These are phyloP conservation scores for Meyerozyma smithsonii DNA, from an alignment of 1,139 yeast genomes.

Conservation along the genomic window DNA sequence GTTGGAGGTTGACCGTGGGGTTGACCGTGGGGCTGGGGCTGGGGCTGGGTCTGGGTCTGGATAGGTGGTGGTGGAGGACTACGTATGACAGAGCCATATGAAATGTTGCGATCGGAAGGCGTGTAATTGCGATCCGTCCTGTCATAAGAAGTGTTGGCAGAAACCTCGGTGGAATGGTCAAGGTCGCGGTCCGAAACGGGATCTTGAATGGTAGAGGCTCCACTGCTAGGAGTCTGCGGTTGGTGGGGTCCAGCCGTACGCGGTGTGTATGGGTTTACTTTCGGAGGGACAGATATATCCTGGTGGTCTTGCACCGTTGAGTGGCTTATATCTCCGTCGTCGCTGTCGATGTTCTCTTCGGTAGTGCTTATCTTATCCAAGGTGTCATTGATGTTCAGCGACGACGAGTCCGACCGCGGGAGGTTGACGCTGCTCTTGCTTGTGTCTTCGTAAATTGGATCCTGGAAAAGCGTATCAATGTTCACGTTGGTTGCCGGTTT, in stretches of 20 bases:
- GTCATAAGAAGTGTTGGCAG: not conserved
- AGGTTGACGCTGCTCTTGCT: constrained; percentile 12
- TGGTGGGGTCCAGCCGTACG: not conserved
- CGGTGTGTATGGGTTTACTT: not conserved
- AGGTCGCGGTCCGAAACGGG: constrained; percentile 1
- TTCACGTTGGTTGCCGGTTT: constrained; percentile 18
- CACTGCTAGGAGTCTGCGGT: constrained; percentile 8
- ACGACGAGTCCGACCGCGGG: constrained; percentile 4
- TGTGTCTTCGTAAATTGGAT: constrained; percentile 6
- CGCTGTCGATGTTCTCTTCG: constrained; percentile 29
- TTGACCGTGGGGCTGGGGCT: too few species aligned
- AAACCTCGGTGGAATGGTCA: not conserved
- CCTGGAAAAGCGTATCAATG: constrained; percentile 8
- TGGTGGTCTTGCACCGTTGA: constrained; percentile 3
- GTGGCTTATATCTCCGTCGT: constrained; percentile 6
- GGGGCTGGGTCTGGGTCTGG: constrained; percentile 12
- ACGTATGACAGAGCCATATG: constrained; percentile 23
- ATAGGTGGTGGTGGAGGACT: constrained; percentile 17
- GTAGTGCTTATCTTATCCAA: constrained; percentile 31
- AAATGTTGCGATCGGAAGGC: constrained; percentile 8
- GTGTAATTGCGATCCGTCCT: not conserved
- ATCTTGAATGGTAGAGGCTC: not conserved
- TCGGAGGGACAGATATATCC: not conserved
- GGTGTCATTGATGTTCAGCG: constrained; percentile 15
- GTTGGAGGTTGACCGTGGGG: constrained; percentile 34